Evolutionary conservation across 768 basidiomycete genomes (phyloP), one percentile per base, ranked within the genome.

Genomic region (Leccinum subgranulosum): DNA sequence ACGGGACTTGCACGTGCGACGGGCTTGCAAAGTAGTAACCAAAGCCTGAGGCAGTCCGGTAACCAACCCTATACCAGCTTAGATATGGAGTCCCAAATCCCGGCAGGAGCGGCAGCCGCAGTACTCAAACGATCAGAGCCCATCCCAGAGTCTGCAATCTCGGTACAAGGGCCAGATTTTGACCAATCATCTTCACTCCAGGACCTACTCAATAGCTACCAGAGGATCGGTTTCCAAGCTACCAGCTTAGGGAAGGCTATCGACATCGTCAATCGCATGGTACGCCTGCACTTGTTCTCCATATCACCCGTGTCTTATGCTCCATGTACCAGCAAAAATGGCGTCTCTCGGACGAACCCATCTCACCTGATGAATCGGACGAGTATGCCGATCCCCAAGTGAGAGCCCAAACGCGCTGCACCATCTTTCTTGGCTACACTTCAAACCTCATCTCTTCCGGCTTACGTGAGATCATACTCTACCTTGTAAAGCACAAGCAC

Each of bases 401-500:
- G 53, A 86, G 88, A 61, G 82, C 82, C 31, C 79, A 80, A 65
- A 94, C 83, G 47, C 86, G 86, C 59, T 97, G 86, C 75, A 88
- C 86, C 61, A 81, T 98, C 69, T 97, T 99, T 72, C 86, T 99
- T 43, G 97, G 97, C 39, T 99, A 97, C 75, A 99, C 97, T 11
- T 98, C 95, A 50, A 99, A 99, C 75, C 83, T 99, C 47, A 96
- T 99, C 68, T 98, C 97, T 2, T 98, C 97, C 9, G 97, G 97
- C 10, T 78, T 99, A 43, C 86, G 97, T 34, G 97, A 99, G 74
- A 79, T 98, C 48, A 89, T 99, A 62, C 79, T 88, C 23, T 85
- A 94, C 73, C 87, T 99, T 41, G 95, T 94, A 31, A 94, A 98
- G 73, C 87, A 98, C 76, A 88, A 86, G 61, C 90, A 97, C 65